Evolutionary conservation across 139 green algal species (phyloP).

Genomic region (Coccomyxa sp.): DNA sequence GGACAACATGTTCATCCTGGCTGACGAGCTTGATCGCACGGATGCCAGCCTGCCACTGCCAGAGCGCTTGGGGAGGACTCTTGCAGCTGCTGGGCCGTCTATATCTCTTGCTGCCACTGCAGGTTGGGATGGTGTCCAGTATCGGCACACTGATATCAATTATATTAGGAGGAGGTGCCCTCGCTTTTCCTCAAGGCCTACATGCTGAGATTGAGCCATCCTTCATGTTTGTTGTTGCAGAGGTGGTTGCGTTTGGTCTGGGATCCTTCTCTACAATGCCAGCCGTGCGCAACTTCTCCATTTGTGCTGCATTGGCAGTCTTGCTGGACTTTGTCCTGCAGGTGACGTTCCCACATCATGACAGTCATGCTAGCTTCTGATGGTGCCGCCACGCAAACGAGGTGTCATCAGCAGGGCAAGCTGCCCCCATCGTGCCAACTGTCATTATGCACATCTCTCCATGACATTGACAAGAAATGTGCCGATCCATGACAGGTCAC

Average conservation of each 20-base stretch:
- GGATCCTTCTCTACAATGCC: conserved; percentile 75
- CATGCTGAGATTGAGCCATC: too few species aligned
- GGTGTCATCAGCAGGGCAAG: too few species aligned
- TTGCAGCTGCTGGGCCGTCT: conserved; percentile 73
- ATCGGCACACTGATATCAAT: too few species aligned
- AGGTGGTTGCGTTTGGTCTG: conserved; percentile 74
- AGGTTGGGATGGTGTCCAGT: too few species aligned
- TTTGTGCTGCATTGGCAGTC: conserved; percentile 77
- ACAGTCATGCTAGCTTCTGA: not conserved
- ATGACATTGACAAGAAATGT: too few species aligned
- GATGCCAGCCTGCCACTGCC: conserved; percentile 32
- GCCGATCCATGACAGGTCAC: conserved; percentile 47
- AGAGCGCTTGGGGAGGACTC: conserved; percentile 56
- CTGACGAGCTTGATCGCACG: conserved; percentile 64
- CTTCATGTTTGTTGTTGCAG: conserved; percentile 11
- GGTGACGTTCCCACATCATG: conserved; percentile 25
- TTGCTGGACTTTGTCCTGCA: conserved; percentile 79
- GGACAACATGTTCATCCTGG: conserved; percentile 96
- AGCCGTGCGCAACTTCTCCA: conserved; percentile 78
- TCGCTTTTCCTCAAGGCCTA: too few species aligned
- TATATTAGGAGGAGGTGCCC: too few species aligned
- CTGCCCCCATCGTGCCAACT: too few species aligned
- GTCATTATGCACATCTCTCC: too few species aligned
- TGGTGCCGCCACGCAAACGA: not conserved
- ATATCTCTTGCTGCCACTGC: conserved; percentile 74